Evolutionary conservation across 208 protist genomes (phyloP), one percentile per base, ranked within the genome.

Genomic region (Naegleria fowleri): DNA sequence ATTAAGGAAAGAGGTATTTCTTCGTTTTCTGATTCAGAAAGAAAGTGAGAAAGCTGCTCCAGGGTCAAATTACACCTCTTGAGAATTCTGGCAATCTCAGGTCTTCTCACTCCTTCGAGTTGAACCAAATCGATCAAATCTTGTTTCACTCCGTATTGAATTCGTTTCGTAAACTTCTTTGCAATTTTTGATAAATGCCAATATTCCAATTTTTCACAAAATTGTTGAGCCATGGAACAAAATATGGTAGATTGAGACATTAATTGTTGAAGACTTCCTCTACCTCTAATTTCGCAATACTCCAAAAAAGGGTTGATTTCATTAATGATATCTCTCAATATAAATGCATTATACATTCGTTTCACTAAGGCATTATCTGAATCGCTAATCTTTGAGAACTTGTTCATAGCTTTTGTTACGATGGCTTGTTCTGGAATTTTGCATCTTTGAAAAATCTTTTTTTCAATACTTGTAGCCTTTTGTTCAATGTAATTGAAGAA

Each of bases 331-430:
- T 89, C 86, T 19, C 48, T 48, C 5, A 89, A 29, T 41, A 89
- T 89, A 13, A 89, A 40, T 33, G 86, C 41, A 89, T 89, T 67
- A 40, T 41, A 89, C 5, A 89, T 41, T 89, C 86, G 5, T 25
- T 67, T 52, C 7, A 40, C 19, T n/a, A 67, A 67, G 5, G 25
- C 41, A 67, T 89, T 11, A 25, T 67, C 19, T 13, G 29, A 11
- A 36, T 38, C 86, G 59, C n/a, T 86, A 36, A 51, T 48, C n/a
- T 51, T 86, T 58, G 41, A 58, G 29, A 9, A 29, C 25, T 40
- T 89, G 13, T 41, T 89, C 41, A 67, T 67, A 29, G 48, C 41
- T 67, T 89, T 89, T 13, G 39, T 38, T 29, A 89, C 7, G 5
- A 89, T 16, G n/a, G 41, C 16, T 25, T 33, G 19, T 16, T 89